phyloP scores from a whole-genome alignment of 2,329 filamentous ascomycete genomes.

The Penicillium sp. region DNA sequence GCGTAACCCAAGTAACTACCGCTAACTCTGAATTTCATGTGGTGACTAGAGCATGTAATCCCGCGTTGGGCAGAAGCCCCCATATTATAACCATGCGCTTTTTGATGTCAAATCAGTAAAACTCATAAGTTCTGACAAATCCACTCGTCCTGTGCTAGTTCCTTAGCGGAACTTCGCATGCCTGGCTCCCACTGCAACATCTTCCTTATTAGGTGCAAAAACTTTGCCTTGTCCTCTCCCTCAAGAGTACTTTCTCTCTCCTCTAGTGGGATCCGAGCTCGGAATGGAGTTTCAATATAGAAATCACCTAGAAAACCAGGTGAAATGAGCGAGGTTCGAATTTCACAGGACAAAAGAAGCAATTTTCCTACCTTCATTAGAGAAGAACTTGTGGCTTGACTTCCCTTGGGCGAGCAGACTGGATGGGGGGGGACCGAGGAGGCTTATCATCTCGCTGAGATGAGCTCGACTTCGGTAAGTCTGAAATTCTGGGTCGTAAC shows the following conservation, averaged over 20 bases:
- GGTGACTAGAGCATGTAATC: no score
- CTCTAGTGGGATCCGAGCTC: conserved; percentile 33
- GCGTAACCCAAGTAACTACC: no score
- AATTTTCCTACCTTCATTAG: conserved; percentile 36
- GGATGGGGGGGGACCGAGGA: conserved; percentile 47
- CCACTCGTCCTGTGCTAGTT: no score
- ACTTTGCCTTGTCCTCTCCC: conserved; percentile 31
- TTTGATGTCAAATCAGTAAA: no score
- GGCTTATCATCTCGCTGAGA: conserved; percentile 49
- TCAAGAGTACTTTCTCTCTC: conserved; percentile 39
- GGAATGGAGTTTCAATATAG: no score
- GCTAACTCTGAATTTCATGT: no score
- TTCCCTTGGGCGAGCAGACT: conserved; percentile 35
- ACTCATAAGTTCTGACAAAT: no score
- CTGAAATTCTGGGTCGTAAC: conserved; percentile 40
- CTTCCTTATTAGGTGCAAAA: conserved; percentile 35
- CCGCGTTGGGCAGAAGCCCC: no score
- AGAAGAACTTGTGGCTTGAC: conserved; percentile 41
- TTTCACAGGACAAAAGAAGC: no score
- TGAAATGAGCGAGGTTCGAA: no score
- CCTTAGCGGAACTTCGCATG: conserved; percentile 29
- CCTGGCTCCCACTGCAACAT: conserved; percentile 39
- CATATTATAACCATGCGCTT: no score
- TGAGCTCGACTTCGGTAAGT: conserved; percentile 47
- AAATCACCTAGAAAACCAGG: conserved; percentile 27